These are phyloP conservation scores for Ophiostoma montium DNA, from an alignment of 2,329 filamentous ascomycete species.

Conservation along the genomic window DNA sequence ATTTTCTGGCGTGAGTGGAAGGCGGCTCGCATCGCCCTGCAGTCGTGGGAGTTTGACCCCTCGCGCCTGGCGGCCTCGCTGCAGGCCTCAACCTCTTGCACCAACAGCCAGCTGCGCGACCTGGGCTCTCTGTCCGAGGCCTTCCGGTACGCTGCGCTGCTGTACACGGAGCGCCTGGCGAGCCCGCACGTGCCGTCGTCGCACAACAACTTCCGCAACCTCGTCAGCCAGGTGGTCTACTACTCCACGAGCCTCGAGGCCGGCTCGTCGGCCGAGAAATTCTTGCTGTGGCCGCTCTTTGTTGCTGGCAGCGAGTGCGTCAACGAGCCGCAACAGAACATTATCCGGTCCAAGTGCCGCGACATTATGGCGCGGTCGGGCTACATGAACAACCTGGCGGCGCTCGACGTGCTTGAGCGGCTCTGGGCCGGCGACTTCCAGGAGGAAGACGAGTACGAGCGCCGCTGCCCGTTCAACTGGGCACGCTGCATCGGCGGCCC, in stretches of 20 bases:
- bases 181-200: conserved; percentile 59
- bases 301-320: conserved; percentile 83
- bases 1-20: conserved; percentile 83
- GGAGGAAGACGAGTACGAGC: conserved; percentile 21
- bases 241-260: conserved; percentile 69
- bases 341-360: conserved; percentile 66
- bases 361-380: conserved; percentile 81
- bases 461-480: conserved; percentile 43
- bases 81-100: conserved; percentile 22
- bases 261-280: conserved; percentile 64
- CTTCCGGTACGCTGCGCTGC: conserved; percentile 75
- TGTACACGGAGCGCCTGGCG: conserved; percentile 81
- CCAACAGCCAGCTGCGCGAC: conserved; percentile 53
- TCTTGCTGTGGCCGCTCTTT: conserved; percentile 86
- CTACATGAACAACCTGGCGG: conserved; percentile 85
- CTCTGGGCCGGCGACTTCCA: conserved; percentile 53
- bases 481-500: conserved; percentile 41
- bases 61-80: conserved; percentile 32
- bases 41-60: conserved; percentile 65
- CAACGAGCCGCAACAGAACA: conserved; percentile 60
- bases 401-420: conserved; percentile 71
- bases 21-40: conserved; percentile 59
- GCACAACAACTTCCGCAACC: conserved; percentile 65
- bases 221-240: conserved; percentile 69
- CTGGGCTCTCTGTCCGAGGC: conserved; percentile 74